Base-by-base conservation (phyloP, 805 yeast species). In the Lachancea fermentati region DNA sequence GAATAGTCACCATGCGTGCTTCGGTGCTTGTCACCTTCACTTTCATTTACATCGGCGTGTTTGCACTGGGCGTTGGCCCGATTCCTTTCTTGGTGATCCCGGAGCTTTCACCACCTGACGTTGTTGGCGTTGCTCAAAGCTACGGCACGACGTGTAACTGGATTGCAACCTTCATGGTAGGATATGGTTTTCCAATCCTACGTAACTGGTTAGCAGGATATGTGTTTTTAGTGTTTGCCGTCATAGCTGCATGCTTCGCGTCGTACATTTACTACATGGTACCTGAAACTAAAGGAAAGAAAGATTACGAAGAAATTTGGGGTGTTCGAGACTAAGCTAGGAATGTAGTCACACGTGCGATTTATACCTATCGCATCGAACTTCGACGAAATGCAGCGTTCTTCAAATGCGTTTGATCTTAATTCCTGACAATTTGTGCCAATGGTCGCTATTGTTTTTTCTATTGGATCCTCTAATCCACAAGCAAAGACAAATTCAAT, bases 51-150 rank as follows among this genome's bases (percentile, higher is more conserved):
- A 88, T 91, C 36, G 78, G 83, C 1, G 75, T 87, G 19, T 93
- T 91, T 67, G 97, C 97, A 0, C 66, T 84, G 25, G 98, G 98
- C 0, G 60, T 88, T 46, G 98, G 98, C 0, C 98, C 98, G 5
- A 88, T 93, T 40, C 98, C 98, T 31, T 91, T 93, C 65, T 65
- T 91, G 49, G 64, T 89, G 38, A 81, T 91, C 8, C 77, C 95
- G 5, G 97, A 93, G 58, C 79, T 91, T n/a, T 82, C 95, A 0
- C 94, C 88, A 45, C 65, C 73, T 2, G 77, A 79, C 44, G 91
- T 91, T 2, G 79, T 79, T 42, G 89, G 89, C 2, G 69, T 79
- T 33, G 97, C 97, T 0, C 98, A 93, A 63, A 81, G 95, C 57
- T 82, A 85, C 70, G 97, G 96, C 9, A 87, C 93, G 0, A 76